These are phyloP conservation scores for Gossypium schwendimanii DNA, from an alignment of 441 rosid genomes.

Conservation along the genomic window DNA sequence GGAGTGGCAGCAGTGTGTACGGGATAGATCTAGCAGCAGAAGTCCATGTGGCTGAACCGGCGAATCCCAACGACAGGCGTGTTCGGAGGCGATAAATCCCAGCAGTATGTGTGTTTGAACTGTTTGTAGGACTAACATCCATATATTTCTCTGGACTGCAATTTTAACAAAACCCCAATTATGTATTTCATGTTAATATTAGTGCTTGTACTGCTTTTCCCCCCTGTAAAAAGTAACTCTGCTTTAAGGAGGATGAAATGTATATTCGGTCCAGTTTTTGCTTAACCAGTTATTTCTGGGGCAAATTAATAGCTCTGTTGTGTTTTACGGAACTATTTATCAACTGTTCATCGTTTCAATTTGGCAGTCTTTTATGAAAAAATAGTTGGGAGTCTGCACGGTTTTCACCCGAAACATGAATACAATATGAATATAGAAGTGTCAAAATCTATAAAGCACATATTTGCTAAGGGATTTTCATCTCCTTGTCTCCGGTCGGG, in stretches of 20 bases:
- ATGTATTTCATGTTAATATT: constrained; percentile 11
- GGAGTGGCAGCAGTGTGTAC: constrained; percentile 67
- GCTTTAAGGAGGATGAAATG: background rate
- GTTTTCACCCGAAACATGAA: too few species aligned
- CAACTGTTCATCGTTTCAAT: background rate
- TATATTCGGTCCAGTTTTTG: background rate
- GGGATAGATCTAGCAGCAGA: constrained; percentile 50
- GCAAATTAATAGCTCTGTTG: background rate
- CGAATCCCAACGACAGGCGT: constrained; percentile 54
- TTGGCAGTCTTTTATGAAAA: too few species aligned
- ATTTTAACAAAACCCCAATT: background rate
- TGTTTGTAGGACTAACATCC: constrained; percentile 31
- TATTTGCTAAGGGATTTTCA: too few species aligned
- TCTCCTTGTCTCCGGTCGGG: too few species aligned
- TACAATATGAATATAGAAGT: too few species aligned
- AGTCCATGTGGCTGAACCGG: constrained; percentile 43
- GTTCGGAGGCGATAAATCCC: constrained; percentile 49
- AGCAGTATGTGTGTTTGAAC: constrained; percentile 57
- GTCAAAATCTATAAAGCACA: too few species aligned
- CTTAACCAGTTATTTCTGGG: background rate
- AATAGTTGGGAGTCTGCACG: too few species aligned
- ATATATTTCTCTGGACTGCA: background rate
- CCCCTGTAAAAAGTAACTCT: constrained; percentile 10
- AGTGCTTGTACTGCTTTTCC: background rate
- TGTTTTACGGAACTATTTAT: background rate